Evolutionary conservation across 208 protist genomes (phyloP).

Genomic region (Lotmaria passim): DNA sequence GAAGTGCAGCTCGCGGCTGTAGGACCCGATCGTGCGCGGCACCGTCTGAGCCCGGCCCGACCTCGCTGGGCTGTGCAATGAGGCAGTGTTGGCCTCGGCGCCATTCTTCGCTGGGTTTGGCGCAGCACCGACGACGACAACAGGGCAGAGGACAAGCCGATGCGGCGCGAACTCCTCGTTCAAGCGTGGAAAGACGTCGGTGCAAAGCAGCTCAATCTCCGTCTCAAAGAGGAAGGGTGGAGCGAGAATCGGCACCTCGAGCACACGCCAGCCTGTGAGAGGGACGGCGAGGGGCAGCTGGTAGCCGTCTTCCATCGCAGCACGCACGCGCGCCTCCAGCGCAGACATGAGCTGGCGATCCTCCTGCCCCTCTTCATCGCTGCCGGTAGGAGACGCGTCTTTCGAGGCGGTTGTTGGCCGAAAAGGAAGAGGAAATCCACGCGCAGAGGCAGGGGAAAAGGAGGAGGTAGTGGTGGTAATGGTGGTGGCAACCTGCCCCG

Average conservation of each 20-base stretch:
- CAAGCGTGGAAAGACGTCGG: slow-evolving; percentile 67
- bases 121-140: slow-evolving; percentile 44
- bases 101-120: no score
- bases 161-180: slow-evolving; percentile 61
- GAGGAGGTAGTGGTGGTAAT: background rate
- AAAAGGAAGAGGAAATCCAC: background rate
- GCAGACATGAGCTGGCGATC: slow-evolving; percentile 6
- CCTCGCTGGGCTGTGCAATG: background rate
- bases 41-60: background rate
- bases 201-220: slow-evolving; percentile 59
- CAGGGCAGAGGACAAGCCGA: slow-evolving; percentile 47
- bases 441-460: background rate
- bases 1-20: slow-evolving; percentile 50
- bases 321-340: slow-evolving; percentile 14
- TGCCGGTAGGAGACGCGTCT: background rate
- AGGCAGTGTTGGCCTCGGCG: background rate
- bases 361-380: background rate
- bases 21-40: slow-evolving; percentile 40
- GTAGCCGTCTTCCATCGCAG: slow-evolving; percentile 20
- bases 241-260: slow-evolving; percentile 82
- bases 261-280: slow-evolving; percentile 68
- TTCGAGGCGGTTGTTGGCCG: background rate
- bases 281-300: slow-evolving; percentile 39
- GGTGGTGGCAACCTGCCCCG: no score
- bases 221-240: slow-evolving; percentile 82